Evolutionary conservation across 2,329 filamentous ascomycete species (phyloP).

Genomic region (Cladophialophora exuberans): DNA sequence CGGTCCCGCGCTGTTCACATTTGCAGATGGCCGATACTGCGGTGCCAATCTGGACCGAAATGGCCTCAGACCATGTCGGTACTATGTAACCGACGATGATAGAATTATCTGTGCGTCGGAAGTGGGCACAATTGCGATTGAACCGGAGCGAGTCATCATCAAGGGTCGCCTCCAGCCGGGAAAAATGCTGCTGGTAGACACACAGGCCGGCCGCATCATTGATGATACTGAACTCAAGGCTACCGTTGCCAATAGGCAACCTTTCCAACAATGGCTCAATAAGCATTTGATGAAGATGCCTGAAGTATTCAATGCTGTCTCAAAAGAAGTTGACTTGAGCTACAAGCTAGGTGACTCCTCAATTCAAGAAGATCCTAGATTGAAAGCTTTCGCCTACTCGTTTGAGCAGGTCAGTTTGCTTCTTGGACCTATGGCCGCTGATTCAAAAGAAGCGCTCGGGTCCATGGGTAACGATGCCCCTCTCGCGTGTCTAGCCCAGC

Average conservation of each 20-base stretch:
- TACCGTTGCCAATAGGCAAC: slow-evolving; percentile 80
- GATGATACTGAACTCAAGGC: slow-evolving; percentile 91
- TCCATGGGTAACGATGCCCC: slow-evolving; percentile 98
- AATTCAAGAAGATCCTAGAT: slow-evolving; percentile 80
- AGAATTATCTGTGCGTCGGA: slow-evolving; percentile 97
- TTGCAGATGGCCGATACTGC: slow-evolving; percentile 94
- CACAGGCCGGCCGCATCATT: slow-evolving; percentile 86
- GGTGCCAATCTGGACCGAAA: slow-evolving; percentile 97
- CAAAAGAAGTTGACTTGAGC: slow-evolving; percentile 62
- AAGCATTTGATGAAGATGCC: slow-evolving; percentile 82
- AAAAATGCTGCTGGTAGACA: slow-evolving; percentile 95
- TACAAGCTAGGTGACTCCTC: slow-evolving; percentile 68
- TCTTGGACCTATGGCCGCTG: slow-evolving; percentile 91
- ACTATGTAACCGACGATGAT: slow-evolving; percentile 95
- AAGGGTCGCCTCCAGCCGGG: slow-evolving; percentile 94
- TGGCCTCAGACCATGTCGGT: slow-evolving; percentile 90
- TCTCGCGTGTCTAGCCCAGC: slow-evolving; percentile 85
- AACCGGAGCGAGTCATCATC: slow-evolving; percentile 85
- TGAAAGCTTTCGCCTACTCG: slow-evolving; percentile 90
- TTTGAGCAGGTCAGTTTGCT: slow-evolving; percentile 93
- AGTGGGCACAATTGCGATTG: slow-evolving; percentile 88
- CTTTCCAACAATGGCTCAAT: slow-evolving; percentile 88
- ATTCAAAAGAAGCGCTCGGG: slow-evolving; percentile 94
- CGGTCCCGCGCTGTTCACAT: slow-evolving; percentile 93
- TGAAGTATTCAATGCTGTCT: slow-evolving; percentile 67